Evolutionary conservation across 2,329 filamentous ascomycete species (phyloP).

Genomic region (Penicillium psychrosexuale): DNA sequence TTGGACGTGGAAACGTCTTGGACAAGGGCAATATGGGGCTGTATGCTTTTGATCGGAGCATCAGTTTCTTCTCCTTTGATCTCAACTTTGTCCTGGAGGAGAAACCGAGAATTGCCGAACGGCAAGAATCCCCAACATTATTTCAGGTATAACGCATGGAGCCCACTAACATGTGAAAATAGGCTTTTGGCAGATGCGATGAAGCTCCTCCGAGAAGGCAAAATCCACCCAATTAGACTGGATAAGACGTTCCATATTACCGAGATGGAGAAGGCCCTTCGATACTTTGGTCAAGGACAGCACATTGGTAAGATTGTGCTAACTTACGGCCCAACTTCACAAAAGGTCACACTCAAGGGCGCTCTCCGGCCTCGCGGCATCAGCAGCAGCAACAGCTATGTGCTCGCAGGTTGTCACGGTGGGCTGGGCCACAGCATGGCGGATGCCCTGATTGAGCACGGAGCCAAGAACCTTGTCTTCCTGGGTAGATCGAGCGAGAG

Average conservation of each 20-base stretch:
- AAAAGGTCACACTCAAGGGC: too few species aligned
- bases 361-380: too few species aligned
- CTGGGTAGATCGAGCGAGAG: not conserved
- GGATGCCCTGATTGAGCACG: slow-evolving; percentile 8
- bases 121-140: not conserved
- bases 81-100: not conserved
- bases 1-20: not conserved
- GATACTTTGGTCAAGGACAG: slow-evolving; percentile 32
- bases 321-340: too few species aligned
- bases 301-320: slow-evolving; percentile 41
- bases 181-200: slow-evolving; percentile 2
- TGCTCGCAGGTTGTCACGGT: too few species aligned
- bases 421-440: slow-evolving; percentile 3
- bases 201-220: not conserved
- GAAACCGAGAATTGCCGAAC: not conserved
- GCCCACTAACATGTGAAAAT: not conserved
- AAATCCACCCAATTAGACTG: slow-evolving; percentile 5
- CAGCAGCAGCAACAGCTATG: too few species aligned
- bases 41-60: not conserved
- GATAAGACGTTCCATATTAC: slow-evolving; percentile 1
- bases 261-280: slow-evolving; percentile 25
- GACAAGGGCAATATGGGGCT: not conserved
- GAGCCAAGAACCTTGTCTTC: slow-evolving; percentile 16
- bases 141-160: not conserved
- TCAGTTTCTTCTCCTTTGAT: not conserved